These are phyloP conservation scores for Paecilomyces dactylethromorphus DNA, from an alignment of 2,329 filamentous ascomycete genomes.

Conservation along the genomic window DNA sequence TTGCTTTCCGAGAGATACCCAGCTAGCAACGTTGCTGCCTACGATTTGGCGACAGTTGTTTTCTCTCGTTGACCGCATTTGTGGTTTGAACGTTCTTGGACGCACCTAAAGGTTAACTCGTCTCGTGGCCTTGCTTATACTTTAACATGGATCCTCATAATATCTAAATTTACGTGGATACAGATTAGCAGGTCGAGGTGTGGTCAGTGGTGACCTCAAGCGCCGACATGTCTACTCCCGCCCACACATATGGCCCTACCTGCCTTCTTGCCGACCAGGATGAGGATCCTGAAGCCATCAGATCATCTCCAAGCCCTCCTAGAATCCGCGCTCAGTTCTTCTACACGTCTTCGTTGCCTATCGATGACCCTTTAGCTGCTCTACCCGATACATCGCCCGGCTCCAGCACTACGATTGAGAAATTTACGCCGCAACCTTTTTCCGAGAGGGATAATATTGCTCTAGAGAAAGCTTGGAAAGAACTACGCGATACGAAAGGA, in stretches of 20 bases:
- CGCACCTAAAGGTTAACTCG: background rate
- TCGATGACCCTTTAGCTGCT: conserved; percentile 81
- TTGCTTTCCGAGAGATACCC: background rate
- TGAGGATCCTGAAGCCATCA: conserved; percentile 24
- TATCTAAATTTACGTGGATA: background rate
- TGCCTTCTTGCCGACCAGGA: conserved; percentile 45
- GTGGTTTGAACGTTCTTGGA: background rate
- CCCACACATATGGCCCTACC: conserved; percentile 55
- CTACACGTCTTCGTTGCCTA: conserved; percentile 72
- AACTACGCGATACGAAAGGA: conserved; percentile 36
- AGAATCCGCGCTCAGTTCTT: conserved; percentile 67
- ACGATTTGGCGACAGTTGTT: background rate
- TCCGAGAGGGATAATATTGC: conserved; percentile 70
- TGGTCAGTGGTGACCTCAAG: background rate
- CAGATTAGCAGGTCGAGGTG: background rate
- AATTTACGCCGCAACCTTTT: conserved; percentile 67
- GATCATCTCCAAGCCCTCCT: conserved; percentile 46
- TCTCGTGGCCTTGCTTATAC: background rate
- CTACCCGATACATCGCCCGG: conserved; percentile 48
- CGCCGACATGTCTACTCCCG: conserved; percentile 30
- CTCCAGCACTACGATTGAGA: conserved; percentile 43
- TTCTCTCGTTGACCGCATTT: background rate
- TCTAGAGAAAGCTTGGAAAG: conserved; percentile 70
- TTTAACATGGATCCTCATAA: background rate
- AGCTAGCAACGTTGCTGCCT: background rate